Conservation (phyloP, 257 asterid genomes). For the Solanum clarkiae region DNA sequence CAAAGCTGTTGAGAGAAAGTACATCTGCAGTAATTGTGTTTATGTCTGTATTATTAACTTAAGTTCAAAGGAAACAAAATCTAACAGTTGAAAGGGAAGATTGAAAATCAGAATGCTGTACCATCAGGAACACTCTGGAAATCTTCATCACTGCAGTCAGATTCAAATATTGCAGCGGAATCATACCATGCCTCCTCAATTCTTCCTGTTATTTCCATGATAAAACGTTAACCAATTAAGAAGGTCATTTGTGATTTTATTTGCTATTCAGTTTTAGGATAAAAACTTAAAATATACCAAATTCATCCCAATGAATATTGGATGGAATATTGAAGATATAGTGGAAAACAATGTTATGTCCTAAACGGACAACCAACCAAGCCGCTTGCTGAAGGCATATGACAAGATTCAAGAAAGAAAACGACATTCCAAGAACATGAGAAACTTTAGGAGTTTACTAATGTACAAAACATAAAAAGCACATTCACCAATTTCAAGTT, state of each 20-base stretch:
- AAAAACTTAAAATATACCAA: background rate
- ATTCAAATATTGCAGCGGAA: constrained; percentile 60
- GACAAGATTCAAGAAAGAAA: background rate
- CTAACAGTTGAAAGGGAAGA: background rate
- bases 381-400: background rate
- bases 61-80: background rate
- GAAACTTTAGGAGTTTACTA: background rate
- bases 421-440: background rate
- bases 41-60: background rate
- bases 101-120: background rate
- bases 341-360: background rate
- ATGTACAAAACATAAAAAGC: background rate
- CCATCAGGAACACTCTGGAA: constrained; percentile 88
- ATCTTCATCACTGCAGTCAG: constrained; percentile 87
- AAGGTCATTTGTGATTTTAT: background rate
- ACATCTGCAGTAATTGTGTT: constrained; percentile 29
- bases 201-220: constrained; percentile 29
- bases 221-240: background rate
- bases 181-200: constrained; percentile 87
- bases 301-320: background rate
- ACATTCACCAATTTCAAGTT: background rate
- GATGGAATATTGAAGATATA: background rate
- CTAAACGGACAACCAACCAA: background rate
- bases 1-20: constrained; percentile 31
- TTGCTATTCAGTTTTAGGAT: background rate